phyloP scores from a whole-genome alignment of 1,284 basidiomycete genomes.

The Naganishia sp. region DNA sequence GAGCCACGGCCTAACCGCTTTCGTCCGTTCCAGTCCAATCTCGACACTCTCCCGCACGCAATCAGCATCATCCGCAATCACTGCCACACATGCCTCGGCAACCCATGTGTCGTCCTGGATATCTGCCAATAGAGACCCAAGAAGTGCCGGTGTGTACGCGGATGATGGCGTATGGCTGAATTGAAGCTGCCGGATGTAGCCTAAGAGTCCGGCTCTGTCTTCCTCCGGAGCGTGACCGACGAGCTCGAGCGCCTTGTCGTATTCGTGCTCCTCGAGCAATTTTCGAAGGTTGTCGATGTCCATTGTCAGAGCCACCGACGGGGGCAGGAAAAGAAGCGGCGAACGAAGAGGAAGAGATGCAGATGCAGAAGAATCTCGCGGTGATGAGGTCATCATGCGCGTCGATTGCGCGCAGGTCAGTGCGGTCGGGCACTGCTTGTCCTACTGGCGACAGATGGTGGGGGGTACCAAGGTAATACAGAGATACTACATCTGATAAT shows the following conservation, averaged over 20 bases:
- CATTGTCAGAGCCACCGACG: background rate
- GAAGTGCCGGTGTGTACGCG: background rate
- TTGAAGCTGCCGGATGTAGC: constrained; percentile 21
- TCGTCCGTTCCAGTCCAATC: constrained; percentile 36
- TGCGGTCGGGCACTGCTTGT: no score
- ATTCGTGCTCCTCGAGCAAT: constrained; percentile 4
- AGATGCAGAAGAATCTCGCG: background rate
- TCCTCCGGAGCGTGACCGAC: constrained; percentile 3
- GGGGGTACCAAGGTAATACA: no score
- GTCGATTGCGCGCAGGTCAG: background rate
- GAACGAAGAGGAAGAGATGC: background rate
- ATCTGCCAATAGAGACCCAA: background rate
- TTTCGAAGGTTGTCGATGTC: constrained; percentile 1
- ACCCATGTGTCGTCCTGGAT: constrained; percentile 29
- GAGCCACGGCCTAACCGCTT: constrained; percentile 30
- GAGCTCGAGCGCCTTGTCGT: constrained; percentile 6
- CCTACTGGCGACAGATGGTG: no score
- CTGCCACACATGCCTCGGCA: background rate
- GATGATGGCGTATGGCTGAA: constrained; percentile 7
- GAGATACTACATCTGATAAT: no score
- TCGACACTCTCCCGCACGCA: constrained; percentile 43
- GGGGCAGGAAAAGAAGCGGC: background rate
- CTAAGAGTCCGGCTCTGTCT: constrained; percentile 7
- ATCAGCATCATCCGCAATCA: constrained; percentile 25
- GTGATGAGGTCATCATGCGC: constrained; percentile 21